Conservation (phyloP, 352 stramenopile species). For the Pythium aristosporum region DNA sequence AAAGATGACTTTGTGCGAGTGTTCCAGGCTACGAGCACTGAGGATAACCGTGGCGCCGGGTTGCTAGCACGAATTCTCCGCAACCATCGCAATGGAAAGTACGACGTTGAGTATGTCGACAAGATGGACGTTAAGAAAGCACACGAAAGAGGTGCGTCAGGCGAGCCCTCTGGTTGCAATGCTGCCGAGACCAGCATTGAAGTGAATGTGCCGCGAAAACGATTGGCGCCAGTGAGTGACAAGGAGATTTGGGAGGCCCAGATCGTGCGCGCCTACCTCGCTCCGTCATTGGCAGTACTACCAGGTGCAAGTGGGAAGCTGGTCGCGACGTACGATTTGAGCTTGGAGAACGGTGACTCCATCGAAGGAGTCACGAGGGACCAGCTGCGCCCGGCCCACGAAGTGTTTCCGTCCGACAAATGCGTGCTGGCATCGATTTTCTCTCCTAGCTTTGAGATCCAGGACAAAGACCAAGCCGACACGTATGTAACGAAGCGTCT, state of each 20-base stretch:
- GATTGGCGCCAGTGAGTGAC: conserved; percentile 33
- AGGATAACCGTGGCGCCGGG: not conserved
- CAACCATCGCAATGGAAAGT: conserved; percentile 46
- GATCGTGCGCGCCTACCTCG: conserved; percentile 28
- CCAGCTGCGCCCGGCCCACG: conserved; percentile 37
- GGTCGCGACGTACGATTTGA: conserved; percentile 37
- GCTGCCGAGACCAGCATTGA: not conserved
- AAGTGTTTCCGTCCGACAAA: conserved; percentile 43
- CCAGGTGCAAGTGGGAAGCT: conserved; percentile 5
- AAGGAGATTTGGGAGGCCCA: conserved; percentile 33
- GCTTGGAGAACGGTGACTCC: conserved; percentile 41
- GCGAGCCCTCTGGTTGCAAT: not conserved
- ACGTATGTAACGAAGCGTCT: conserved; percentile 26
- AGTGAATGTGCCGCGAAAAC: conserved; percentile 34
- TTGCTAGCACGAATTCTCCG: conserved; percentile 35
- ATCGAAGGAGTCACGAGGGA: conserved; percentile 33
- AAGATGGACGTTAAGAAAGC: conserved; percentile 9
- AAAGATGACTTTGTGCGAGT: conserved; percentile 55
- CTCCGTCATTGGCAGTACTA: not conserved
- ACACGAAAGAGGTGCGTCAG: not conserved
- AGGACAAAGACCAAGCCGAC: conserved; percentile 18
- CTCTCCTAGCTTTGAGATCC: conserved; percentile 22
- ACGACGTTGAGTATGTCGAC: conserved; percentile 55
- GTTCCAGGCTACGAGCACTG: not conserved
- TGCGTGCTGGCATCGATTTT: conserved; percentile 43